These are phyloP conservation scores for Pseudotsuga menziesii DNA, from an alignment of 75 land plant species.

Conservation along the genomic window DNA sequence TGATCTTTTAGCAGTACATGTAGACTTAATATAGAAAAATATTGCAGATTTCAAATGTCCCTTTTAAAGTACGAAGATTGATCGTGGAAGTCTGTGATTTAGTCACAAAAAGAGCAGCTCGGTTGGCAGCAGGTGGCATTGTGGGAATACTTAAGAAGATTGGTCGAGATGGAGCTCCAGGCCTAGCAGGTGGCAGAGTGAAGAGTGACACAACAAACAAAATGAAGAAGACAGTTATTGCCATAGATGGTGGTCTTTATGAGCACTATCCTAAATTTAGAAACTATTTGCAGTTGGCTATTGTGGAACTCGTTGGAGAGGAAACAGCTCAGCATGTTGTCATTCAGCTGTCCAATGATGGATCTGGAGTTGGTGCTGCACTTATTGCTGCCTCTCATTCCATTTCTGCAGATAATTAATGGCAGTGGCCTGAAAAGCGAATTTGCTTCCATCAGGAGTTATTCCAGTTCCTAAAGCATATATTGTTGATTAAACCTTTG, in stretches of 20 bases:
- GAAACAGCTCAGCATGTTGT: constrained; percentile 54
- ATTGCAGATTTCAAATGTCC: constrained; percentile 58
- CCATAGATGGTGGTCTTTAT: constrained; percentile 74
- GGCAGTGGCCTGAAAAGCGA: too few species aligned
- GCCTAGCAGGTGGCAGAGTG: constrained; percentile 22
- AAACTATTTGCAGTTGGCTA: constrained; percentile 58
- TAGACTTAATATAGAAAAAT: background rate
- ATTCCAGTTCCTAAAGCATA: constrained; percentile 1
- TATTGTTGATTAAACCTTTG: background rate
- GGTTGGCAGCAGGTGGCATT: constrained; percentile 88
- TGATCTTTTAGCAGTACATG: background rate
- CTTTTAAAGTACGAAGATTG: constrained; percentile 60
- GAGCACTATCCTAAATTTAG: constrained; percentile 55
- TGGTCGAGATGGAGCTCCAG: constrained; percentile 77
- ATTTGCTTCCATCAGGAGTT: background rate
- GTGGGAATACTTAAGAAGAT: constrained; percentile 86
- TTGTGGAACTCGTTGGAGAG: constrained; percentile 69
- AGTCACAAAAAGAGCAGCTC: constrained; percentile 72
- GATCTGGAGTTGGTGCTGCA: constrained; percentile 90
- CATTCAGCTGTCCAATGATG: constrained; percentile 59
- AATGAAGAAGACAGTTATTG: constrained; percentile 57
- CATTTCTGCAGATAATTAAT: background rate
- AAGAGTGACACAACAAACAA: constrained; percentile 11
- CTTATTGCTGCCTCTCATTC: constrained; percentile 78
- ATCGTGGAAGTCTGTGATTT: constrained; percentile 64